Evolutionary conservation across 2,329 filamentous ascomycete species (phyloP).

Genomic region (Thelonectria blattea): DNA sequence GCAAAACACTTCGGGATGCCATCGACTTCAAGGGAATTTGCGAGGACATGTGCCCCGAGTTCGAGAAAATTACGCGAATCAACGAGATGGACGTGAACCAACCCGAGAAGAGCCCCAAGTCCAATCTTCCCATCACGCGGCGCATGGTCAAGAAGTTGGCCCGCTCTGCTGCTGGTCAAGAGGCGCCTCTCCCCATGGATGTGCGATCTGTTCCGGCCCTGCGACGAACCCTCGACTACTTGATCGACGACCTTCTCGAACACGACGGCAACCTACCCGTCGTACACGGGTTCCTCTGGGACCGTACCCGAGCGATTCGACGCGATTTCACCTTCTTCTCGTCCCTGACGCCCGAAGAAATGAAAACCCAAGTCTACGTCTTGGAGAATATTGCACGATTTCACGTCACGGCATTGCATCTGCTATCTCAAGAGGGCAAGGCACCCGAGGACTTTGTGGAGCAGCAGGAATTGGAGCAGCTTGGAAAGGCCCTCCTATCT

Average conservation of each 20-base stretch:
- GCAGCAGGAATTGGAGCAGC: constrained; percentile 71
- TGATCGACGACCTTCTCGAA: constrained; percentile 64
- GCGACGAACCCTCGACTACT: constrained; percentile 65
- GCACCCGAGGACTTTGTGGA: constrained; percentile 67
- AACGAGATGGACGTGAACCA: constrained; percentile 64
- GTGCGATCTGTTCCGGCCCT: constrained; percentile 66
- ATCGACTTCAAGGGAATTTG: constrained; percentile 72
- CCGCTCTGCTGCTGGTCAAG: constrained; percentile 71
- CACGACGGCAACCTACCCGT: constrained; percentile 60
- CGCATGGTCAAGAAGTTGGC: constrained; percentile 72
- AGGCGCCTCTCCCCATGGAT: constrained; percentile 71
- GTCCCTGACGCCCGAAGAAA: constrained; percentile 61
- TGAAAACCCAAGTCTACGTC: constrained; percentile 65
- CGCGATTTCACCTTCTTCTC: constrained; percentile 74
- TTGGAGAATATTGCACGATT: constrained; percentile 71
- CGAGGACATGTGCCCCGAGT: constrained; percentile 73
- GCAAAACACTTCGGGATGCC: constrained; percentile 66
- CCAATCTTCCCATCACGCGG: constrained; percentile 53
- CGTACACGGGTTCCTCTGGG: constrained; percentile 71
- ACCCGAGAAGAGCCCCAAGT: constrained; percentile 58
- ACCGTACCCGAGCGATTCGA: constrained; percentile 70
- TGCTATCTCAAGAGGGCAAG: constrained; percentile 63
- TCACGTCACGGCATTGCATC: constrained; percentile 69
- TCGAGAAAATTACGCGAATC: constrained; percentile 68
- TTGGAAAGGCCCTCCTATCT: constrained; percentile 69